phyloP scores from a whole-genome alignment of 345 rosid species.

The Gossypioides kirkii region DNA sequence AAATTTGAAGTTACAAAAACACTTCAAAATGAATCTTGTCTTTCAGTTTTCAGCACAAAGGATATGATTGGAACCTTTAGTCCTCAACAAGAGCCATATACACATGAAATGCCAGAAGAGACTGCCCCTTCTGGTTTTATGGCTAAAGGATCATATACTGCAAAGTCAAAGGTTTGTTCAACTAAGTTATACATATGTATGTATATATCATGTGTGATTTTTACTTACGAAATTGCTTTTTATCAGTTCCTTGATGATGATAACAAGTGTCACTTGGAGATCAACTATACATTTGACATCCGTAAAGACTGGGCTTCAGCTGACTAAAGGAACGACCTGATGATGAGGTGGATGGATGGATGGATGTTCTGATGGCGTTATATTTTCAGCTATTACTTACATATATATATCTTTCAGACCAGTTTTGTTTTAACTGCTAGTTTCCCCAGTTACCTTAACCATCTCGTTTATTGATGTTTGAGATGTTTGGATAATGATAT shows the following conservation, averaged over 20 bases:
- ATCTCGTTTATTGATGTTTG: not conserved
- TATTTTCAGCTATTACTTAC: not conserved
- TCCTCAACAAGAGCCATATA: slow-evolving; percentile 68
- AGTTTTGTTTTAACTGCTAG: not conserved
- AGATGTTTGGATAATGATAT: not conserved
- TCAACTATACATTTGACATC: slow-evolving; percentile 66
- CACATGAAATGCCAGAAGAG: slow-evolving; percentile 59
- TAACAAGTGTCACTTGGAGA: slow-evolving; percentile 71
- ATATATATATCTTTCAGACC: not conserved
- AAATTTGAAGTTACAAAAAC: not conserved
- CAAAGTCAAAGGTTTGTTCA: slow-evolving; percentile 56
- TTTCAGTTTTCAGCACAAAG: slow-evolving; percentile 56
- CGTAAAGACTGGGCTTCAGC: slow-evolving; percentile 60
- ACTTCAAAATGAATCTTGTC: not conserved
- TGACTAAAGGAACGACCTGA: not conserved
- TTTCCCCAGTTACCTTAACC: not conserved
- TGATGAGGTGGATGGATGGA: not conserved
- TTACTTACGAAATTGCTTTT: not conserved
- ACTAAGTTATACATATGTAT: not conserved
- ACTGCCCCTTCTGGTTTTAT: slow-evolving; percentile 69
- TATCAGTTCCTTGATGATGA: slow-evolving; percentile 71
- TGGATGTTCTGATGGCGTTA: slow-evolving; percentile 1
- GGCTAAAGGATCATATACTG: slow-evolving; percentile 71
- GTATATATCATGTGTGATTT: not conserved
- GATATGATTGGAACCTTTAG: slow-evolving; percentile 82